Evolutionary conservation across 2,329 filamentous ascomycete genomes (phyloP).

Genomic region (Aureobasidium zeae): DNA sequence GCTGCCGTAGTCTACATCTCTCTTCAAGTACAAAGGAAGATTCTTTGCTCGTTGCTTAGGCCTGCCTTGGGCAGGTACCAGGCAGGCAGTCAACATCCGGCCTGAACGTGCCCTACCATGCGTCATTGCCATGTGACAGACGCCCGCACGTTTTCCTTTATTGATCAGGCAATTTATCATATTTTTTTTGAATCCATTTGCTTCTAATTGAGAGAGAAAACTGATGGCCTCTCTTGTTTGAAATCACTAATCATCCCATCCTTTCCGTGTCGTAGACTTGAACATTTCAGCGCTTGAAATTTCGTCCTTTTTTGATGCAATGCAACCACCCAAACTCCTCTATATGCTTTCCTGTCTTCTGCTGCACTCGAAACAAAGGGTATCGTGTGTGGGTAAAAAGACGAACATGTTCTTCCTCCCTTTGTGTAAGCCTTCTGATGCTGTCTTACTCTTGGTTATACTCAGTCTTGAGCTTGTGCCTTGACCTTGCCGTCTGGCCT

Average conservation of each 20-base stretch:
- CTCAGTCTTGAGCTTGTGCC: too few species aligned
- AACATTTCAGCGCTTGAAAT: constrained; percentile 12
- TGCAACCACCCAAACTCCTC: constrained; percentile 12
- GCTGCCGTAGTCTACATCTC: too few species aligned
- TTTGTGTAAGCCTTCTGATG: too few species aligned
- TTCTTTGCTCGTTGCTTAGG: neutral
- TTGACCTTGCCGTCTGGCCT: too few species aligned
- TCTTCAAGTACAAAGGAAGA: neutral
- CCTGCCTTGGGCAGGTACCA: too few species aligned
- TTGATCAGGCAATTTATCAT: too few species aligned
- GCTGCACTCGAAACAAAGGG: neutral
- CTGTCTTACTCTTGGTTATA: too few species aligned
- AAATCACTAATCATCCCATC: neutral
- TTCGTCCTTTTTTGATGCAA: constrained; percentile 6
- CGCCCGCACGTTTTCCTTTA: too few species aligned
- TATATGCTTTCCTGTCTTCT: neutral
- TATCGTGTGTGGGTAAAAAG: constrained; percentile 5
- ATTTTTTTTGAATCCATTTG: too few species aligned
- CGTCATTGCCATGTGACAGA: constrained; percentile 12
- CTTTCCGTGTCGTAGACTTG: neutral
- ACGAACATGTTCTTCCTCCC: neutral
- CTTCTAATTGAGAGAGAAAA: too few species aligned
- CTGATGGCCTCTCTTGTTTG: constrained; percentile 2
- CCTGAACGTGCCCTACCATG: constrained; percentile 8
- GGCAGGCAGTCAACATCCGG: too few species aligned